phyloP scores from a whole-genome alignment of 768 basidiomycete genomes.

The Lactarius sanguifluus region DNA sequence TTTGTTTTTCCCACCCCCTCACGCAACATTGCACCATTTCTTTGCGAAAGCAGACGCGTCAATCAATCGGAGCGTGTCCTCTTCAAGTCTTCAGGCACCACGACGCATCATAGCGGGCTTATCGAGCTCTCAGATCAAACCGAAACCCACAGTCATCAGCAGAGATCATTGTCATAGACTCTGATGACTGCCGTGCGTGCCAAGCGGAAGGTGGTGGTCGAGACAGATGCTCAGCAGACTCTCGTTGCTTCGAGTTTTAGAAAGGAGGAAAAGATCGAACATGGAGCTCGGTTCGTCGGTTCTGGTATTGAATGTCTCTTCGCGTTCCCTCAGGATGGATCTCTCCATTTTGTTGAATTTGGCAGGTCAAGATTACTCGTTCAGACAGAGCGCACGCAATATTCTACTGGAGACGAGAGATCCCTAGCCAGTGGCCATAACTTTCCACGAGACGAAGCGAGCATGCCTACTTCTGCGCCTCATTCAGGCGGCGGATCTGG shows the following conservation, averaged over 20 bases:
- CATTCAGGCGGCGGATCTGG: background rate
- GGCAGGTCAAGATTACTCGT: slow-evolving; percentile 17
- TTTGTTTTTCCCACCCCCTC: slow-evolving; percentile 13
- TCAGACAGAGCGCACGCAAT: background rate
- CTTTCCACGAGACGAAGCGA: background rate
- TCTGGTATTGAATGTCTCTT: background rate
- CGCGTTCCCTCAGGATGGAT: background rate
- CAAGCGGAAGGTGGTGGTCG: slow-evolving; percentile 26
- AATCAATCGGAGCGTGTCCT: slow-evolving; percentile 8
- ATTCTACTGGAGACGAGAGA: background rate
- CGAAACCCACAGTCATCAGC: slow-evolving; percentile 4
- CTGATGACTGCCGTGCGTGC: slow-evolving; percentile 27
- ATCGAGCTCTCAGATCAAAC: slow-evolving; percentile 13
- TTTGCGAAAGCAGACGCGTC: slow-evolving; percentile 2
- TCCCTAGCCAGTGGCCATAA: too few relatives aligned
- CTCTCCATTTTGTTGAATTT: slow-evolving; percentile 17
- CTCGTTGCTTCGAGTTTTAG: background rate
- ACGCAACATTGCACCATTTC: slow-evolving; percentile 15
- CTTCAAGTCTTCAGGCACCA: background rate
- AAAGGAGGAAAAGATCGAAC: slow-evolving; percentile 15
- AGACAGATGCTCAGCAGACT: background rate
- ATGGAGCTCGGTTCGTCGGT: background rate
- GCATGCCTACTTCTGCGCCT: background rate
- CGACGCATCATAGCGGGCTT: slow-evolving; percentile 8
- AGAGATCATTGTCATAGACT: slow-evolving; percentile 38